Conservation (phyloP, 1,284 basidiomycete species). For the Malassezia caprae region DNA sequence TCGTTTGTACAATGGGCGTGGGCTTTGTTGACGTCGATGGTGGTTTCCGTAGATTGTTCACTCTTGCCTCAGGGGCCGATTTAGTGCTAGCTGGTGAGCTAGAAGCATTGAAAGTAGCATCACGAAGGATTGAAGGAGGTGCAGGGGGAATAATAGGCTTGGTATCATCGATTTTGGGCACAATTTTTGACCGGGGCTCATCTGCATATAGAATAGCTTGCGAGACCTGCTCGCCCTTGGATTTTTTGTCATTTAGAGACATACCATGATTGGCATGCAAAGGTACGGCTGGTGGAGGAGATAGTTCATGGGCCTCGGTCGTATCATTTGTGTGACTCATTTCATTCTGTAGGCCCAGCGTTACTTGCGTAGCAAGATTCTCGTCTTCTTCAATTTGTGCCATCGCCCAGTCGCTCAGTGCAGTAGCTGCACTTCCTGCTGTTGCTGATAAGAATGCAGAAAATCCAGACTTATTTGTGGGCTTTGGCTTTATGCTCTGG, state of each 20-base stretch:
- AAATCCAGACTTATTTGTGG: not conserved
- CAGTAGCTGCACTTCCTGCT: conserved; percentile 36
- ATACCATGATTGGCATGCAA: not conserved
- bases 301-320: not conserved
- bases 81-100: not conserved
- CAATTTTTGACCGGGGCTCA: not conserved
- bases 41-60: not conserved
- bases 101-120: not conserved
- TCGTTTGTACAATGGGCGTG: not conserved
- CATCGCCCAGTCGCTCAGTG: conserved; percentile 40
- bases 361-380: not conserved
- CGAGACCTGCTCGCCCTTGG: not conserved
- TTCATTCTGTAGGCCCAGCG: not conserved
- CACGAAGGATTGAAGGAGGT: not conserved
- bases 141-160: not conserved
- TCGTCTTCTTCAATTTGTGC: conserved; percentile 15
- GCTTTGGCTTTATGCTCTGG: not conserved
- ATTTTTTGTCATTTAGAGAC: not conserved
- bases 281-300: conserved; percentile 1
- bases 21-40: not conserved
- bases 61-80: not conserved
- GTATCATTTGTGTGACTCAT: not conserved
- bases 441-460: conserved; percentile 20
- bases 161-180: not conserved
- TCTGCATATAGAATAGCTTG: not conserved